phyloP scores from a whole-genome alignment of 352 stramenopile species.

The Thalassiosira mediterranea region DNA sequence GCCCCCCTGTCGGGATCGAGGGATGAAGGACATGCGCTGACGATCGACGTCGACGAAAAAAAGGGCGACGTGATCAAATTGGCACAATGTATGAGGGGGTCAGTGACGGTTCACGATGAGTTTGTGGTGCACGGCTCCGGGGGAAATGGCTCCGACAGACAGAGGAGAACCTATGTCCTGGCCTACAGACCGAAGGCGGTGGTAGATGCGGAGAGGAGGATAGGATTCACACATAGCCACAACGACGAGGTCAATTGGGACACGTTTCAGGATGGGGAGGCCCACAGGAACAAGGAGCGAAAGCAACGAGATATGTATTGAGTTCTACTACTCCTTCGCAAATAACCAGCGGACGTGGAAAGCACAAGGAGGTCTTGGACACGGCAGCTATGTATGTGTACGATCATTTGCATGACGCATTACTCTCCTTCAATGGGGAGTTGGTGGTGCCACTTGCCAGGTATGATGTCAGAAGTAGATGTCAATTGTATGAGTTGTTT shows the following conservation, averaged over 20 bases:
- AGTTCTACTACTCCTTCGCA: too few relatives aligned
- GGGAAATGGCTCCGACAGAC: conserved; percentile 61
- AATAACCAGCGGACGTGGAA: too few relatives aligned
- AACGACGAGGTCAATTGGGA: conserved; percentile 79
- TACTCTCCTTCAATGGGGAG: too few relatives aligned
- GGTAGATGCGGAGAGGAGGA: conserved; percentile 58
- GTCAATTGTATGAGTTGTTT: too few relatives aligned
- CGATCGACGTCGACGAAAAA: conserved; percentile 52
- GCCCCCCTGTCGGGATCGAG: conserved; percentile 52
- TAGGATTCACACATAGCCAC: conserved; percentile 75
- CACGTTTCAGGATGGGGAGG: conserved; percentile 63
- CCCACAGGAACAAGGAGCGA: conserved; percentile 34
- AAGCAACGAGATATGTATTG: neutral
- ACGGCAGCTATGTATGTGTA: too few relatives aligned
- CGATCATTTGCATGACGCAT: too few relatives aligned
- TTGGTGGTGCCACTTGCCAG: too few relatives aligned
- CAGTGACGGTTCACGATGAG: conserved; percentile 76
- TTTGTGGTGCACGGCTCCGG: conserved; percentile 70
- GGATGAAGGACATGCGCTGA: conserved; percentile 71
- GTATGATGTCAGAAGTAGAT: too few relatives aligned
- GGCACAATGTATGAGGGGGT: conserved; percentile 52
- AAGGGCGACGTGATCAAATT: conserved; percentile 54
- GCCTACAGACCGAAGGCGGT: conserved; percentile 63
- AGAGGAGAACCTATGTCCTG: conserved; percentile 72
- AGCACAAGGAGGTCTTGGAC: too few relatives aligned